These are phyloP conservation scores for Geotrichum klebahnii DNA, from an alignment of 1,139 yeast genomes.

Conservation along the genomic window DNA sequence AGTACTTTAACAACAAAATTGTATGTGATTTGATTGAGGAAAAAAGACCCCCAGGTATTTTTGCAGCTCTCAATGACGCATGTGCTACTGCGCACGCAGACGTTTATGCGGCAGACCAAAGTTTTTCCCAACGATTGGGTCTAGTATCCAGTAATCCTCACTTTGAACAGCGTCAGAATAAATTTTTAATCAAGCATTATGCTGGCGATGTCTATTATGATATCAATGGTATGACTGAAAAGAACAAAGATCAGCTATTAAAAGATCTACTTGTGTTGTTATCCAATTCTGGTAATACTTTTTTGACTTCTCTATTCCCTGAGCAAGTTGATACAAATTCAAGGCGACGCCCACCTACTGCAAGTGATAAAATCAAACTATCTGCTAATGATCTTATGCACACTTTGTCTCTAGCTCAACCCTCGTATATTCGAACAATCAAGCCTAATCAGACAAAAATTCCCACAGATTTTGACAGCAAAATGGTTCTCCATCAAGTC, in stretches of 20 bases:
- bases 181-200: slow-evolving; percentile 89
- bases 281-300: slow-evolving; percentile 64
- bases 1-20: slow-evolving; percentile 91
- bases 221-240: slow-evolving; percentile 87
- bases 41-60: slow-evolving; percentile 91
- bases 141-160: slow-evolving; percentile 79
- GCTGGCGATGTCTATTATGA: slow-evolving; percentile 98
- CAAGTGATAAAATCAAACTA: slow-evolving; percentile 87
- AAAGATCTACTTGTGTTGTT: slow-evolving; percentile 81
- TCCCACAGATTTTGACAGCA: slow-evolving; percentile 82
- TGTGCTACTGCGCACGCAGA: slow-evolving; percentile 99
- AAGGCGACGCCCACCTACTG: slow-evolving; percentile 79
- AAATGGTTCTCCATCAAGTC: slow-evolving; percentile 90
- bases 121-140: slow-evolving; percentile 87
- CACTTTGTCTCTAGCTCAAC: slow-evolving; percentile 83
- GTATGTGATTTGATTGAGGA: slow-evolving; percentile 97
- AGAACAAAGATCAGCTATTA: slow-evolving; percentile 90
- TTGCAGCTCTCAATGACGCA: slow-evolving; percentile 95
- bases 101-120: slow-evolving; percentile 93
- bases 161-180: slow-evolving; percentile 82
- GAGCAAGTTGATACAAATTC: slow-evolving; percentile 67
- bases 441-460: slow-evolving; percentile 94
- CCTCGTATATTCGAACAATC: slow-evolving; percentile 95
- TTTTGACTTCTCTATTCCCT: slow-evolving; percentile 70
- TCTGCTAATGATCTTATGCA: slow-evolving; percentile 90